A percentile compares a stretch with the other conserved stretches of the same genome.
Conservation (phyloP, 2,329 filamentous ascomycete species). For the Cordyceps militaris region DNA sequence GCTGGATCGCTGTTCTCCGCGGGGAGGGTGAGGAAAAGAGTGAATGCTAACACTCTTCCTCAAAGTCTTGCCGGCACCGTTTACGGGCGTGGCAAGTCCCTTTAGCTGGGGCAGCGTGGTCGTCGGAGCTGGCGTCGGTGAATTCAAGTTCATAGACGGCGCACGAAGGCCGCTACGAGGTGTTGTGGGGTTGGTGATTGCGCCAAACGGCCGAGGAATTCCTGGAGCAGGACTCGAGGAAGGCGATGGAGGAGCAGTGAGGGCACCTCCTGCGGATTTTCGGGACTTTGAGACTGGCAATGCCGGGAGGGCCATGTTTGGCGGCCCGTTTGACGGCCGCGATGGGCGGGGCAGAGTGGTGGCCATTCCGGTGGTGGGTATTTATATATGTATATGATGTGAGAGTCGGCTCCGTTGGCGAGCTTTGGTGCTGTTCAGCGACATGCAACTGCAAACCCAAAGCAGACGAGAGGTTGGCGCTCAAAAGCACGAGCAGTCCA, state of each 20-base stretch:
- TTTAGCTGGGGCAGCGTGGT: conserved; percentile 51
- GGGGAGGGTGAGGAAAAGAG: conserved; percentile 84
- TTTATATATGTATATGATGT: conserved; percentile 9
- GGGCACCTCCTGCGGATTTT: conserved; percentile 50
- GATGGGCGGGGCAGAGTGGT: conserved; percentile 61
- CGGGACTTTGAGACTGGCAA: conserved; percentile 67
- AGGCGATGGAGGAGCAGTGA: conserved; percentile 26
- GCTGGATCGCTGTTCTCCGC: conserved; percentile 49
- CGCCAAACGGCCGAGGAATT: conserved; percentile 11
- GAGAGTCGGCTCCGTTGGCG: not conserved
- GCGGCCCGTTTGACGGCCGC: conserved; percentile 62
- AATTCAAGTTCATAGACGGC: conserved; percentile 48
- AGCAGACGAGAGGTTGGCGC: not conserved
- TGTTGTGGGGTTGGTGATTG: conserved; percentile 38
- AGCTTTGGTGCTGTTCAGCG: not conserved
- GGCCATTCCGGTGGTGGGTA: conserved; percentile 33
- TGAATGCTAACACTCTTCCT: conserved; percentile 91
- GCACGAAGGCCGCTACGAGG: conserved; percentile 53
- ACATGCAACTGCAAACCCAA: not conserved
- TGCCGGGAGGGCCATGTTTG: conserved; percentile 64
- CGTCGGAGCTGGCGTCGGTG: conserved; percentile 46
- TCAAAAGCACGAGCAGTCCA: conserved; percentile 2
- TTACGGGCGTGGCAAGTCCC: conserved; percentile 44
- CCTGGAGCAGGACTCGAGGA: not conserved
- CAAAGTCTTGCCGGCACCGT: conserved; percentile 59